phyloP scores from a whole-genome alignment of 768 basidiomycete species.

The Gloeophyllum trabeum region DNA sequence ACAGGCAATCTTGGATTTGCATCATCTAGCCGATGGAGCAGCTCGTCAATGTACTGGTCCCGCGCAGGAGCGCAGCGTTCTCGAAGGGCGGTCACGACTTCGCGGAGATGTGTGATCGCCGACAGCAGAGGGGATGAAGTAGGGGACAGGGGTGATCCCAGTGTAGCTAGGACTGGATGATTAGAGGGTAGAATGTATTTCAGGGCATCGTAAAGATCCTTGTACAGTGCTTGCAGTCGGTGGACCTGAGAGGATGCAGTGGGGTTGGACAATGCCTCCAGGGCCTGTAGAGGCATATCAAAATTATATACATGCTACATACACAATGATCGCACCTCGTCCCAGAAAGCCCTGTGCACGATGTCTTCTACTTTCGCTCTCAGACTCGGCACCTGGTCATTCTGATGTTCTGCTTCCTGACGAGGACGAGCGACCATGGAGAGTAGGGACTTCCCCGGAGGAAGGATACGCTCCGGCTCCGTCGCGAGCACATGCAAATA shows the following conservation, averaged over 20 bases:
- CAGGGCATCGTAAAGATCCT: slow-evolving; percentile 39
- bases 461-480: slow-evolving; percentile 47
- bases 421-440: slow-evolving; percentile 38
- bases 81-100: slow-evolving; percentile 38
- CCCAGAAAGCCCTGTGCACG: slow-evolving; percentile 64
- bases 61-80: slow-evolving; percentile 59
- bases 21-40: slow-evolving; percentile 26
- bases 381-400: slow-evolving; percentile 18
- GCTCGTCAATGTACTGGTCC: slow-evolving; percentile 38
- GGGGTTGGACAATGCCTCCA: slow-evolving; percentile 43
- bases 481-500: slow-evolving; percentile 61
- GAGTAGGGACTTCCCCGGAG: slow-evolving; percentile 61
- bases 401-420: slow-evolving; percentile 6
- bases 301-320: no score
- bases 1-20: slow-evolving; percentile 13
- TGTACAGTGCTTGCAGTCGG: slow-evolving; percentile 44
- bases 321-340: slow-evolving; percentile 40
- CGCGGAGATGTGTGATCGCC: slow-evolving; percentile 39
- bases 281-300: slow-evolving; percentile 46
- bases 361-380: slow-evolving; percentile 35
- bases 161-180: slow-evolving; percentile 35
- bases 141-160: slow-evolving; percentile 52
- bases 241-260: slow-evolving; percentile 46
- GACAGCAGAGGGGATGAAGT: slow-evolving; percentile 59
- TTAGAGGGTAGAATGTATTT: slow-evolving; percentile 44